Percentiles rank a stretch among this genome's conserved stretches.
phyloP scores from a whole-genome alignment of 1,139 yeast genomes.

The Debaryomyces nepalensis region DNA sequence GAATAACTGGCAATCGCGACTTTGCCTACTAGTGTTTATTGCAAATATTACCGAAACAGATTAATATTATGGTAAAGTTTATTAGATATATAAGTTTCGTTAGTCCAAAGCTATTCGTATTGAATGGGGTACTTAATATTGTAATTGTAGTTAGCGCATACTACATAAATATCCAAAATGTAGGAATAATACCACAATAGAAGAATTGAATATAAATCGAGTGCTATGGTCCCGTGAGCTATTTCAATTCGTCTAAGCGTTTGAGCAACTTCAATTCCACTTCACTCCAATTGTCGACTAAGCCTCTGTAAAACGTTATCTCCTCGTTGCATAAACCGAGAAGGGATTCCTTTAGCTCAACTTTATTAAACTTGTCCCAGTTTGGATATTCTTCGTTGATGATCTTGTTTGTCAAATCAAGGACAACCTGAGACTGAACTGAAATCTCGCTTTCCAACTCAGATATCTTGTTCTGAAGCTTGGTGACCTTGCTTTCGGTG shows the following conservation, averaged over 20 bases:
- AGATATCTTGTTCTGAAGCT: conserved; percentile 36
- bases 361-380: conserved; percentile 80
- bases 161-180: conserved; percentile 1
- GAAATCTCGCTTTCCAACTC: conserved; percentile 59
- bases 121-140: too few species aligned
- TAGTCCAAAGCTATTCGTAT: too few species aligned
- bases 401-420: conserved; percentile 68
- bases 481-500: conserved; percentile 40
- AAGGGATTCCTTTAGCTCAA: conserved; percentile 75
- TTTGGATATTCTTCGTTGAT: conserved; percentile 81
- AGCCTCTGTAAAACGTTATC: conserved; percentile 71
- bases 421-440: conserved; percentile 50
- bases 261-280: conserved; percentile 52
- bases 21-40: conserved; percentile 1
- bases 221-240: not conserved
- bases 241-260: conserved; percentile 40
- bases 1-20: conserved; percentile 2
- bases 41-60: conserved; percentile 2
- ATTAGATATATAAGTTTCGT: not conserved
- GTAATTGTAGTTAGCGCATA: too few species aligned
- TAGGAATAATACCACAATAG: conserved; percentile 9
- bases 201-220: conserved; percentile 7
- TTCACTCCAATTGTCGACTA: conserved; percentile 73
- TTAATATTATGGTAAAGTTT: too few species aligned
- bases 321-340: conserved; percentile 75